Evolutionary conservation across 345 rosid species (phyloP), one percentile per base, ranked within the genome.

Genomic region (Acer negundo): DNA sequence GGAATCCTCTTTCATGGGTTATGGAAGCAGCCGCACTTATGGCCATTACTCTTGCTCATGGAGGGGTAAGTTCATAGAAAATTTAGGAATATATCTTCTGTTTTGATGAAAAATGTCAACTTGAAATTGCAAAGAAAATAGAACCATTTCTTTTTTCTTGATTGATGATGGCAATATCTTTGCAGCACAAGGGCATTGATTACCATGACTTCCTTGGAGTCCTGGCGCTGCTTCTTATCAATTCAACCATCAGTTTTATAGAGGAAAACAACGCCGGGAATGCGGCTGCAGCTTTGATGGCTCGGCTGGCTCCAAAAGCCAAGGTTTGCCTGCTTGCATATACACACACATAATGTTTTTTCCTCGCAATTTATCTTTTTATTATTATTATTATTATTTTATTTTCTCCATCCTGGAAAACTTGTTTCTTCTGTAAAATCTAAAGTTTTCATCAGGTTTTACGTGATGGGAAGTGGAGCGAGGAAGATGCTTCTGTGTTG

Each of bases 201-300:
- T 88, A 76, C 85, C 88, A 84, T 24, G 91, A 88, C 73, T 88
- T 88, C 71, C 1, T 79, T 31, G 91, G 91, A 24, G 86, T 88
- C 72, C 10, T 82, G 55, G 64, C 76, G 66, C 74, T 88, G 74
- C 89, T 88, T 10, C 22, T 86, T 20, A 79, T 88, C 83, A 88
- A 88, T 69, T 88, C 91, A 51, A 84, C 89, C 62, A 88, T 88
- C 84, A 85, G 91, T 59, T 88, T 88, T 67, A 56, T 85, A 40
- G 91, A 88, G 74, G 91, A 88, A 85, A 86, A 86, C 68, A 88
- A 86, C 72, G 91, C 91, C 46, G 87, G 91, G 76, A 88, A 88
- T 72, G 91, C 91, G 0, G 88, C 91, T 8, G 88, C 91, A 22
- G 89, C 88, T 67, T 85, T 86, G 42, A 86, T 88, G 91, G 91